Evolutionary conservation across 192 early-diverging fungal genomes (phyloP), one percentile per base, ranked within the genome.

Genomic region (Phlyctochytrium arcticum): DNA sequence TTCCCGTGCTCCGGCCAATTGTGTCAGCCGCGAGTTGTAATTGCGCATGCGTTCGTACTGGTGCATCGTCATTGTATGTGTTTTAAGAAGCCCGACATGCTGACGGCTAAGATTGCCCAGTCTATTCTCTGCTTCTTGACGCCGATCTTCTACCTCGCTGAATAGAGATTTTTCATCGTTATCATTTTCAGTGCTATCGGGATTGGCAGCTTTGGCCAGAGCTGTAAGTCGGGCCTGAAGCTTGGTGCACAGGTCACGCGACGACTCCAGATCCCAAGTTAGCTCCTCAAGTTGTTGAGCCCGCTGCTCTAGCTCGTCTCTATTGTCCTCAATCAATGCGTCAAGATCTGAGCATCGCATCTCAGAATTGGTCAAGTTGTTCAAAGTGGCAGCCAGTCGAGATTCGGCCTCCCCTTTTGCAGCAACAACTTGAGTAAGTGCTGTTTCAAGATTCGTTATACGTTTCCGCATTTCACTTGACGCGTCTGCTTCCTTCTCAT

Each of bases 41-140:
- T 71, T 67, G 9, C 67, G 36, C 75, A 77, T 73, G 32, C 75
- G 66, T 35, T 77, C 68, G 55, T 74, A 68, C 50, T 77, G 72
- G 36, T 77, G 62, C 19, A 77, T 54, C 34, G 62, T 60, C 56
- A 64, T 36, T 9, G 51, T 49, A 42, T 77, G 75, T 24, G 62
- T 58, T 35, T 68, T 65, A 33, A 73, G 47, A 15, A 77, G 53
- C 26, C 62, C 68, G n/a, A 54, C 67, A 31, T 77, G 75, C 19
- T 62, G 48, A 5, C 33, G 48, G 10, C 47, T 35, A 9, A 77
- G 65, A 19, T 31, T 53, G 10, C 39, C 27, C 36, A 74, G 71
- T 12, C 64, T 30, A 19, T 15, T 54, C 50, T 77, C 68, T 2
- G 70, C 49, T 10, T 44, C 72, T 48, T 68, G 44, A 21, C 75